Evolutionary conservation across 2,329 filamentous ascomycete genomes (phyloP).

Genomic region (Apiospora phragmitis): DNA sequence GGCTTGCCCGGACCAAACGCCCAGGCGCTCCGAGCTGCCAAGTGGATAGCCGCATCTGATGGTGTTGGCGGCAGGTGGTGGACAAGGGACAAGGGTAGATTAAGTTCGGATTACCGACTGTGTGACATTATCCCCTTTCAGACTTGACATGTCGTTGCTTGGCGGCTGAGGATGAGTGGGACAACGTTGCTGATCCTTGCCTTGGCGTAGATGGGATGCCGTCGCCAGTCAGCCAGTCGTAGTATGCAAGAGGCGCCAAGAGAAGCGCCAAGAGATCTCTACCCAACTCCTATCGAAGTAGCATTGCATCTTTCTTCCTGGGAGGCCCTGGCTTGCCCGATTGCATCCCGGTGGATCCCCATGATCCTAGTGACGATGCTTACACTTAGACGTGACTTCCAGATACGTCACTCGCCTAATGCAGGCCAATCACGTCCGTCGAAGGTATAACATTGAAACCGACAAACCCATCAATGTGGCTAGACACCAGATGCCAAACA

Average conservation of each 20-base stretch:
- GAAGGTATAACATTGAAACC: not conserved
- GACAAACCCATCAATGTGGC: not conserved
- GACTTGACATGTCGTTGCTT: constrained; percentile 13
- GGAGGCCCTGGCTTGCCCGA: not conserved
- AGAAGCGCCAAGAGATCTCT: not conserved
- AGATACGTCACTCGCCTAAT: constrained; percentile 4
- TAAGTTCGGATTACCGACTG: constrained; percentile 1
- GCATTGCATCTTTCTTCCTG: constrained; percentile 1
- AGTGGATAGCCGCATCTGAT: constrained; percentile 17
- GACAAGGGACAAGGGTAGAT: not conserved
- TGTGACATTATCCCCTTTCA: constrained; percentile 12
- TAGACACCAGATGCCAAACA: not conserved
- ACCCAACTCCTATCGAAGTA: not conserved
- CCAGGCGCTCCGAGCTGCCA: constrained; percentile 7
- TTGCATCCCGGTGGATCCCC: constrained; percentile 2
- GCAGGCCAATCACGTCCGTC: not conserved
- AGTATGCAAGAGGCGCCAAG: constrained; percentile 1
- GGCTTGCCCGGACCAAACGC: constrained; percentile 12
- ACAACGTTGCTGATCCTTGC: constrained; percentile 15
- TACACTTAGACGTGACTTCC: not conserved
- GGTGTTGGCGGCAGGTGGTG: not conserved
- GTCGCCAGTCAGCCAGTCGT: not conserved
- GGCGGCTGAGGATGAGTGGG: constrained; percentile 19
- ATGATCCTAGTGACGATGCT: not conserved
- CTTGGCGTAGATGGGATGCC: constrained; percentile 15